Evolutionary conservation across 192 early-diverging fungal species (phyloP), one percentile per base, ranked within the genome.

Genomic region (Entomortierella chlamydospora): DNA sequence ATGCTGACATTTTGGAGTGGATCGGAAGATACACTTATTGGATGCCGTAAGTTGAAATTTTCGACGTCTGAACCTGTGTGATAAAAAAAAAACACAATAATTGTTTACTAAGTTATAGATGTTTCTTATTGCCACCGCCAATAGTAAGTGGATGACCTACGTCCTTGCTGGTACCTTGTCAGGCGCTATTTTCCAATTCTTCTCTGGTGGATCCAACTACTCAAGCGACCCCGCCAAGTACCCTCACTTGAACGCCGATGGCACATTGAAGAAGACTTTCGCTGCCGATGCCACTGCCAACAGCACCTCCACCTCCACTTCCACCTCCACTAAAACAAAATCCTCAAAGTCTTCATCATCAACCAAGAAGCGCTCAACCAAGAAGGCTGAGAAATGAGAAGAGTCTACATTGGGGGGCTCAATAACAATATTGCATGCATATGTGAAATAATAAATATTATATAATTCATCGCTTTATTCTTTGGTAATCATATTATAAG

Each of bases 151-250:
- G 76, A 53, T 66, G 56, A 25, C 64, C 56, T 79, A 70, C 42
- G 70, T 79, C 57, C 26, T 79, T 23, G 67, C 76, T 15, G 76
- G 76, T 43, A 70, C 76, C 51, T 43, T 70, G 50, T 79, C 76
- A 30, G 76, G 76, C 23, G 57, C 61, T 23, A 47, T 79, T 17
- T 79, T 79, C 63, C 52, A 45, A 5, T 43, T 79, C 68, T 79
- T 79, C 76, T 70, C 68, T 18, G 76, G 76, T 20, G 76, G 76
- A 20, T 79, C 76, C 68, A 61, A 37, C 62, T 79, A 79, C 68
- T 70, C 76, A 28, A 66, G 68, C 52, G 76, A 79, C 30, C 76
- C 76, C 33, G 15, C 76, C 26, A 66, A 49, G 23, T 79, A 79
- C 33, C 18, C 76, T 39, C 76, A 79, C 76, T 45, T 79, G 63